A percentile compares a stretch with the other conserved stretches of the same genome.
Evolutionary conservation across 768 basidiomycete genomes (phyloP).

Genomic region (Leccinum imitatum): DNA sequence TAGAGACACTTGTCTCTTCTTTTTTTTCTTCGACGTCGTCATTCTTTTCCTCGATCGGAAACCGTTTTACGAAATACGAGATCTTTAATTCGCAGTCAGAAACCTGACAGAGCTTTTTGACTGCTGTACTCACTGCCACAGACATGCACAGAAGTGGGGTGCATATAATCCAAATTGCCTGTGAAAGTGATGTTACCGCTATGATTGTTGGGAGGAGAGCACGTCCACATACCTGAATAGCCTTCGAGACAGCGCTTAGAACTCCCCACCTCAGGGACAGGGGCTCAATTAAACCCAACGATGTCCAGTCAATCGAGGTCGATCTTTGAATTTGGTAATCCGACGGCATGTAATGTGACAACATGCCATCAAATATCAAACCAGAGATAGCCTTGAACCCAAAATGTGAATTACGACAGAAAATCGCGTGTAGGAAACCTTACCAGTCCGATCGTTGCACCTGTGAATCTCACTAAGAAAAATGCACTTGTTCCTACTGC

Average conservation of each 20-base stretch:
- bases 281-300: constrained; percentile 47
- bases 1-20: constrained; percentile 5
- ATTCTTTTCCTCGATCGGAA: constrained; percentile 22
- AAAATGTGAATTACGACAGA: constrained; percentile 17
- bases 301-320: constrained; percentile 53
- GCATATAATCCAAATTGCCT: constrained; percentile 77
- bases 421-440: constrained; percentile 25
- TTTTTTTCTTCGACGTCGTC: constrained; percentile 23
- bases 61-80: constrained; percentile 30
- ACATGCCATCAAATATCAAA: constrained; percentile 62
- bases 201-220: not conserved
- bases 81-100: constrained; percentile 21
- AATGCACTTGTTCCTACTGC: constrained; percentile 84
- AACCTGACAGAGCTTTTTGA: constrained; percentile 1
- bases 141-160: constrained; percentile 66
- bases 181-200: constrained; percentile 13
- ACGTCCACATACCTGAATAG: constrained; percentile 54
- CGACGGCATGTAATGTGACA: constrained; percentile 49
- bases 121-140: constrained; percentile 47
- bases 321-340: constrained; percentile 42
- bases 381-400: constrained; percentile 67
- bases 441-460: constrained; percentile 80
- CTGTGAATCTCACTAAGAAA: constrained; percentile 85
- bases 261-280: constrained; percentile 44
- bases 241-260: constrained; percentile 53